Conservation (phyloP, 768 basidiomycete genomes). For the Tylopilus felleus region DNA sequence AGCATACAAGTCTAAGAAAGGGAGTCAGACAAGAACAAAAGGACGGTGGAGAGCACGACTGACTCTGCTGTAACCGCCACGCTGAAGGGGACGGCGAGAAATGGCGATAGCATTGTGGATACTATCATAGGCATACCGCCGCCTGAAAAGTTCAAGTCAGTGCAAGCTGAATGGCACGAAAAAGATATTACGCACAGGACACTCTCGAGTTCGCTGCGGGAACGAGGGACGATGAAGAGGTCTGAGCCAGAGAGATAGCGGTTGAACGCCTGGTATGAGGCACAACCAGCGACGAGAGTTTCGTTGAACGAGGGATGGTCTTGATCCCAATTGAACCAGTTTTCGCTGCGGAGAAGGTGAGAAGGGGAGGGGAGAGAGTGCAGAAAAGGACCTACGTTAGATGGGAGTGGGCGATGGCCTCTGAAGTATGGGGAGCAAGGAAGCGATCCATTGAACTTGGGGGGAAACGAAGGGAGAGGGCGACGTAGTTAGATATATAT, state of each 20-base stretch:
- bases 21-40: background rate
- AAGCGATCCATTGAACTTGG: conserved; percentile 58
- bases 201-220: conserved; percentile 62
- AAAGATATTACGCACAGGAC: conserved; percentile 51
- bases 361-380: conserved; percentile 1
- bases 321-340: conserved; percentile 65
- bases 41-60: conserved; percentile 16
- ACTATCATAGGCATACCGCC: conserved; percentile 73
- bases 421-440: conserved; percentile 68
- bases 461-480: background rate
- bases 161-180: background rate
- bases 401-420: conserved; percentile 67
- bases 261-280: conserved; percentile 77
- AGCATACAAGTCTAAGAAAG: conserved; percentile 58
- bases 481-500: conserved; percentile 8
- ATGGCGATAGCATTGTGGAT: conserved; percentile 79
- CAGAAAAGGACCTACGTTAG: conserved; percentile 49
- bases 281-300: conserved; percentile 69
- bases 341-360: conserved; percentile 47
- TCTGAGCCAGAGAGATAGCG: conserved; percentile 71
- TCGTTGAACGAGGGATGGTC: conserved; percentile 70
- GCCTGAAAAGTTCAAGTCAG: conserved; percentile 38
- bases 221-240: conserved; percentile 66
- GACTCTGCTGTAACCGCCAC: conserved; percentile 53
- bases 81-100: conserved; percentile 59